These are phyloP conservation scores for Jatropha podagrica DNA, from an alignment of 441 rosid species.

Conservation along the genomic window DNA sequence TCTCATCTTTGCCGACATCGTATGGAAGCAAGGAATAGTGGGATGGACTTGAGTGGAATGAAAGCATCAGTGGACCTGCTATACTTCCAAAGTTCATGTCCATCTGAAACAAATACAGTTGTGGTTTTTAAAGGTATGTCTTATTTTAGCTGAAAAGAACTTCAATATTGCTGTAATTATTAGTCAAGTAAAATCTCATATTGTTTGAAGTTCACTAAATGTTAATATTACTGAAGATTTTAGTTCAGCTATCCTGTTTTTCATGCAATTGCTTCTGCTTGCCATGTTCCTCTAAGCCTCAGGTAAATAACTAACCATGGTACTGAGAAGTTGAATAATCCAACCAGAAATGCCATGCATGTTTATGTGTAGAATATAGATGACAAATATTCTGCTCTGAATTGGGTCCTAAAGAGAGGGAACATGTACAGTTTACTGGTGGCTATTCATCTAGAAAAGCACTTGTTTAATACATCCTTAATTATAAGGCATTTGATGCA, in stretches of 20 bases:
- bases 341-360: background rate
- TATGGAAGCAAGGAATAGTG: conserved; percentile 49
- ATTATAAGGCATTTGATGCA: background rate
- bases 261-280: background rate
- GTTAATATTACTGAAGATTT: background rate
- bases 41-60: conserved; percentile 40
- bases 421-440: background rate
- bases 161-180: background rate
- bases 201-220: background rate
- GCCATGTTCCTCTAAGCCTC: background rate
- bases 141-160: background rate
- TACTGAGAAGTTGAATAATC: background rate
- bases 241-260: background rate
- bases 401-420: background rate
- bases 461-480: background rate
- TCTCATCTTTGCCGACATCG: conserved; percentile 29
- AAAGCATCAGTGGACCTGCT: conserved; percentile 14
- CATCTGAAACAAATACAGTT: conserved; percentile 9
- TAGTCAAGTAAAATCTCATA: background rate
- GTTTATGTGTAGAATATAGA: conserved; percentile 3
- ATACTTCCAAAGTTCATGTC: conserved; percentile 30
- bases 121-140: background rate
- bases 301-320: background rate
- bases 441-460: background rate
- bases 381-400: background rate